phyloP scores from a whole-genome alignment of 108 stramenopile species.

The Licmophora abbreviata region DNA sequence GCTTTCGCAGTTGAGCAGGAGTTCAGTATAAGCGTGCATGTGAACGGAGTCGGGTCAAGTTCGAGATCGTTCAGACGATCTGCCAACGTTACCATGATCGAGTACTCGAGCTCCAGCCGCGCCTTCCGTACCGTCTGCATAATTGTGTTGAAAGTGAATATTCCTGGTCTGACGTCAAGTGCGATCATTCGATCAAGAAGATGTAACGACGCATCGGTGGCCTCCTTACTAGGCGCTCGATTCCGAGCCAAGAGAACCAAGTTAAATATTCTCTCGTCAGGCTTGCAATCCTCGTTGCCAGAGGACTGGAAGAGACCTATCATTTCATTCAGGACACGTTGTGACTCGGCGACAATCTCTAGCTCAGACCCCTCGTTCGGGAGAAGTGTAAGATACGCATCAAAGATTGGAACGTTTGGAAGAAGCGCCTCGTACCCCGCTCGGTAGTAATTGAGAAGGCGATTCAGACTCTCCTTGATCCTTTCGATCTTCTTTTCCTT shows the following conservation, averaged over 20 bases:
- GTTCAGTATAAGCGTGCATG: slow-evolving; percentile 6
- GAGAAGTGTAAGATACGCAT: slow-evolving; percentile 10
- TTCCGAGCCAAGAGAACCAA: slow-evolving; percentile 7
- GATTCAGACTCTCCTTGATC: slow-evolving; percentile 7
- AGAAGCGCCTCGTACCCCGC: slow-evolving; percentile 13
- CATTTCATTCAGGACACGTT: slow-evolving; percentile 13
- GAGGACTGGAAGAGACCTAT: slow-evolving; percentile 6
- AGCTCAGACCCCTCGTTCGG: background rate
- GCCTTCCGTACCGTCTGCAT: slow-evolving; percentile 7
- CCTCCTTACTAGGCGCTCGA: background rate
- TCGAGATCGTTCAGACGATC: slow-evolving; percentile 1
- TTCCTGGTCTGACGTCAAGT: slow-evolving; percentile 16
- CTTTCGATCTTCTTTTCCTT: slow-evolving; percentile 6
- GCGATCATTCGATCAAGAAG: slow-evolving; percentile 12
- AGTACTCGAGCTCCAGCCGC: background rate
- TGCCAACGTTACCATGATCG: slow-evolving; percentile 3
- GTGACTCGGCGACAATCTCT: slow-evolving; percentile 1
- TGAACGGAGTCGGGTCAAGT: slow-evolving; percentile 15
- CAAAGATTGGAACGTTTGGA: slow-evolving; percentile 16
- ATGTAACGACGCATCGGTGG: slow-evolving; percentile 2
- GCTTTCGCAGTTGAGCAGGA: slow-evolving; percentile 16
- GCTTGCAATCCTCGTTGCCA: slow-evolving; percentile 13
- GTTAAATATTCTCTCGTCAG: slow-evolving; percentile 19
- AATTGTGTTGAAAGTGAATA: slow-evolving; percentile 15
- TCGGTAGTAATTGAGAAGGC: slow-evolving; percentile 9